phyloP scores from a whole-genome alignment of 805 yeast species.

The Groenewaldozyma salmanticensis region DNA sequence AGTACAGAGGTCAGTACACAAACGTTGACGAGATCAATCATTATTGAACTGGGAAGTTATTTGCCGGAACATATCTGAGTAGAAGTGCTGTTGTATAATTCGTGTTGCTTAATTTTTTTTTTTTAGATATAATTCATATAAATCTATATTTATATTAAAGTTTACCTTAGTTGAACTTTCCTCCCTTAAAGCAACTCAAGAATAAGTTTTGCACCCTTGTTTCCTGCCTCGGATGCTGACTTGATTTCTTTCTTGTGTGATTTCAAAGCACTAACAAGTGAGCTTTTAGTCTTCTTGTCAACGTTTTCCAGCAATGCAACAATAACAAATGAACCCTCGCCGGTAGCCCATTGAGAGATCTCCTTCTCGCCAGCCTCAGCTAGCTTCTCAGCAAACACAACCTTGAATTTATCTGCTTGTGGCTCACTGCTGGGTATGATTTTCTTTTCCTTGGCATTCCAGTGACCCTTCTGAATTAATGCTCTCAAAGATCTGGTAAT shows the following conservation, averaged over 20 bases:
- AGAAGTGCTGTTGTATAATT: too few relatives aligned
- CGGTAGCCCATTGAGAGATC: conserved; percentile 53
- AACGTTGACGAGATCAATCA: conserved; percentile 15
- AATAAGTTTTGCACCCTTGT: conserved; percentile 28
- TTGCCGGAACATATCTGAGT: too few relatives aligned
- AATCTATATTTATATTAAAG: not conserved
- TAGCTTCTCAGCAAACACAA: not conserved
- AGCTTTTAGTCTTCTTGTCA: conserved; percentile 31
- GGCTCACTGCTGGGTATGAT: conserved; percentile 35
- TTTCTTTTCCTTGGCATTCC: conserved; percentile 56
- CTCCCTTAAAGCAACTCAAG: conserved; percentile 9
- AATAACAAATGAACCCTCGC: conserved; percentile 68
- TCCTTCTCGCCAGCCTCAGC: conserved; percentile 33
- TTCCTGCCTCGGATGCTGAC: conserved; percentile 19
- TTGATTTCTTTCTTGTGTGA: conserved; percentile 20
- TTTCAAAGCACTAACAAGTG: conserved; percentile 47
- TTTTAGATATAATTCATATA: conserved; percentile 1
- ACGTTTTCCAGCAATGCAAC: conserved; percentile 70
- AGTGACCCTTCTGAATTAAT: conserved; percentile 76
- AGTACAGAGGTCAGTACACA: conserved; percentile 22
- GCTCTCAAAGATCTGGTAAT: conserved; percentile 65
- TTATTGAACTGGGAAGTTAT: too few relatives aligned
- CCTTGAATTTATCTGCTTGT: conserved; percentile 31
- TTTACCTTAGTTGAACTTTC: not conserved
- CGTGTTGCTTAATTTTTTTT: too few relatives aligned